phyloP scores from a whole-genome alignment of 139 green algal species.

The Tetradesmus obliquus region DNA sequence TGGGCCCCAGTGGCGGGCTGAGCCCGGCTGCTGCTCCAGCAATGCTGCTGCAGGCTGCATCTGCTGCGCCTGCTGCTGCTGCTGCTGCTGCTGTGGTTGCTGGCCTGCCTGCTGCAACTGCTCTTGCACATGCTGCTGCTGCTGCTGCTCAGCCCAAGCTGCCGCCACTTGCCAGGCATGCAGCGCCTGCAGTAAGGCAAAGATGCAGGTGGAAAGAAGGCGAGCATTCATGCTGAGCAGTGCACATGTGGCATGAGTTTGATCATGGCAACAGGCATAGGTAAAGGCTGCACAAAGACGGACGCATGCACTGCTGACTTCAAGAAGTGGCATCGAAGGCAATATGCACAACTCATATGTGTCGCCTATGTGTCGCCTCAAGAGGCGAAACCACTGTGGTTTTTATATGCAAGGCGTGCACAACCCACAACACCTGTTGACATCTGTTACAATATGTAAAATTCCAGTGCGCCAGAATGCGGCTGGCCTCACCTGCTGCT shows the following conservation, averaged over 20 bases:
- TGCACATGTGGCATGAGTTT: background rate
- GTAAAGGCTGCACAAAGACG: no score
- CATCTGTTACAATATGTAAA: no score
- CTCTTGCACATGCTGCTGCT: slow-evolving; percentile 9
- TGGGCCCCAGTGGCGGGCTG: background rate
- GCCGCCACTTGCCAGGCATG: background rate
- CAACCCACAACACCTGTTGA: no score
- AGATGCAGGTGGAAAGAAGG: background rate
- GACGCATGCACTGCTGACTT: no score
- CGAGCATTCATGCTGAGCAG: background rate
- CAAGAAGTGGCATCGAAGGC: no score
- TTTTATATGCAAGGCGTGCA: no score
- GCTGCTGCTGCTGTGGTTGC: slow-evolving; percentile 35
- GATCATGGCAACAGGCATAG: no score
- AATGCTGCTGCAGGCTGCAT: background rate
- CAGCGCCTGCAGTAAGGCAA: background rate
- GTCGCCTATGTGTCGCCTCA: no score
- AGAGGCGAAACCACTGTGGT: no score
- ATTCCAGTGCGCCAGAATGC: no score
- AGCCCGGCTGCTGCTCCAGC: slow-evolving; percentile 4
- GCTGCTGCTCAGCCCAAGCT: background rate
- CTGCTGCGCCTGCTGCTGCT: slow-evolving; percentile 4
- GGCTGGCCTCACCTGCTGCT: slow-evolving; percentile 19
- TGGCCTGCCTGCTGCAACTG: background rate
- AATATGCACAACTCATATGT: no score